Percentiles rank a stretch among this genome's conserved stretches.
Evolutionary conservation across 169 alveolate species (phyloP).

Genomic region (Plasmodium cynomolgi): DNA sequence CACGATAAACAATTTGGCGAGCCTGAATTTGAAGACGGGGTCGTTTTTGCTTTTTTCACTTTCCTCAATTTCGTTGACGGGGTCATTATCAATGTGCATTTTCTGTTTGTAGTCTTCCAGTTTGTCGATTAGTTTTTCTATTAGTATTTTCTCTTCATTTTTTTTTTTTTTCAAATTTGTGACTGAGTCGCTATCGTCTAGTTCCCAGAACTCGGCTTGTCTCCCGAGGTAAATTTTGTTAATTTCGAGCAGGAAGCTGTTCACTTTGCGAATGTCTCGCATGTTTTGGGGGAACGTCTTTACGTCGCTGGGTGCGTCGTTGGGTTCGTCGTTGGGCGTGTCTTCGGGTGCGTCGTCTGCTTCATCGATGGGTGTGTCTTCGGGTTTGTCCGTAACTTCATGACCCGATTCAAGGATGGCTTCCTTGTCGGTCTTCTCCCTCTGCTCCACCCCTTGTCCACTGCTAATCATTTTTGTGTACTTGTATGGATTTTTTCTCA

Average conservation of each 20-base stretch:
- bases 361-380: not conserved
- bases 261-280: not conserved
- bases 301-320: not conserved
- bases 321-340: not conserved
- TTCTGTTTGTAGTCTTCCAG: constrained; percentile 80
- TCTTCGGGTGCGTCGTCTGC: not conserved
- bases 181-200: constrained; percentile 18
- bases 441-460: not conserved
- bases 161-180: constrained; percentile 3
- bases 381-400: not conserved
- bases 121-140: constrained; percentile 75
- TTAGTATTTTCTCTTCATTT: constrained; percentile 19
- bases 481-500: constrained; percentile 7
- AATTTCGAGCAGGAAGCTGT: constrained; percentile 38
- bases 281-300: not conserved
- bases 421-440: not conserved
- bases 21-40: constrained; percentile 81
- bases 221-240: constrained; percentile 54
- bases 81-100: constrained; percentile 84
- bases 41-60: constrained; percentile 80
- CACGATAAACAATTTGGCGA: constrained; percentile 77
- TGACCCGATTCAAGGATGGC: not conserved
- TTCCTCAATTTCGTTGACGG: constrained; percentile 80
- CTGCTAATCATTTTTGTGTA: constrained; percentile 1
- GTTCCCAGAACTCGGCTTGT: constrained; percentile 69